These are phyloP conservation scores for Plasmodium fragile DNA, from an alignment of 169 alveolate genomes.

Conservation along the genomic window DNA sequence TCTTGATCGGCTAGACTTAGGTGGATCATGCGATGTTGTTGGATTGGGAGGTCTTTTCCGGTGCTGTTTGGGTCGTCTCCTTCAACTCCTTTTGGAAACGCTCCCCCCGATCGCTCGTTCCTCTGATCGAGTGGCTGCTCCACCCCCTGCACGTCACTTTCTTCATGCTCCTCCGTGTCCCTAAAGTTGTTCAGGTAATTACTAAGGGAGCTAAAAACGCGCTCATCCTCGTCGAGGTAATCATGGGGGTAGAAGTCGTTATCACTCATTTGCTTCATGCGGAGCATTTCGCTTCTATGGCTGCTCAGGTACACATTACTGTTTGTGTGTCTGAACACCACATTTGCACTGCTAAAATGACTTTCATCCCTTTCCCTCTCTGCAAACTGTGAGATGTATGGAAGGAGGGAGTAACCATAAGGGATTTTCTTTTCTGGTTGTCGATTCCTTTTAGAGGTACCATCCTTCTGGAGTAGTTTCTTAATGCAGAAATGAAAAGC, in stretches of 20 bases:
- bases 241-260: background rate
- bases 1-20: background rate
- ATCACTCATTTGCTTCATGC: background rate
- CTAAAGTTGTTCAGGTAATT: conserved; percentile 23
- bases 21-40: background rate
- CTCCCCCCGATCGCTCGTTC: background rate
- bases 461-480: conserved; percentile 31
- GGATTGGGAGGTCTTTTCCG: background rate
- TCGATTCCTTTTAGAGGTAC: background rate
- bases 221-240: conserved; percentile 41
- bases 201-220: conserved; percentile 7
- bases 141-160: background rate
- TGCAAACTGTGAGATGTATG: background rate
- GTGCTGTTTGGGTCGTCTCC: background rate
- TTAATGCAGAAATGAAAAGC: conserved; percentile 21
- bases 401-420: background rate
- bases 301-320: background rate
- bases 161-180: background rate
- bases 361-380: background rate
- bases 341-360: background rate
- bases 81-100: background rate
- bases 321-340: background rate
- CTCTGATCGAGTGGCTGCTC: background rate
- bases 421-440: background rate
- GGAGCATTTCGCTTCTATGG: background rate